Percentiles rank a stretch among this genome's conserved stretches.
These are phyloP conservation scores for Withania somnifera DNA, from an alignment of 305 asterid genomes.

Conservation along the genomic window DNA sequence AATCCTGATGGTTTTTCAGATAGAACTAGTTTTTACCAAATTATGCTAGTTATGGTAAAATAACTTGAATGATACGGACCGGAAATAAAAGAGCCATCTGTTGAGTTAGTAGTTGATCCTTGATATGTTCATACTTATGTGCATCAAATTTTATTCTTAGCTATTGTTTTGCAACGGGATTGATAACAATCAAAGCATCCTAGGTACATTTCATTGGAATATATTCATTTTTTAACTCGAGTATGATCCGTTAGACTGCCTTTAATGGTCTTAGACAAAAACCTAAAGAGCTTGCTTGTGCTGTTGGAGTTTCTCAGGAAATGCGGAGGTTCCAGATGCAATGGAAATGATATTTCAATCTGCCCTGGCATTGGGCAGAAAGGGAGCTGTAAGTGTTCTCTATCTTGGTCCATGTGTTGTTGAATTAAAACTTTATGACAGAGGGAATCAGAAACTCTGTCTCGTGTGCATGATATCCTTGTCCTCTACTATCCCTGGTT, in stretches of 20 bases:
- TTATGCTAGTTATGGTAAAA: neutral
- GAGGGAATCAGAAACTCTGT: neutral
- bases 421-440: neutral
- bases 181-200: neutral
- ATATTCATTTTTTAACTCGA: neutral
- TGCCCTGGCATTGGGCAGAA: constrained; percentile 66
- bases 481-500: neutral
- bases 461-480: neutral
- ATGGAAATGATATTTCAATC: constrained; percentile 82
- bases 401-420: neutral
- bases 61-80: neutral
- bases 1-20: neutral
- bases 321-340: constrained; percentile 89
- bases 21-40: neutral
- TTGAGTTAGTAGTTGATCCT: neutral
- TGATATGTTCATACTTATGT: neutral
- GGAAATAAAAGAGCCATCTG: neutral
- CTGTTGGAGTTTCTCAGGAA: constrained; percentile 37
- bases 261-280: neutral
- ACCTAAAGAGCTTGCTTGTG: neutral
- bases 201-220: neutral
- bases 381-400: constrained; percentile 66
- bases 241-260: neutral
- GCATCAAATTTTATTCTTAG: neutral
- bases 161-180: neutral